Conservation (phyloP, 1,284 basidiomycete species). For the Coriolopsis trogii region DNA sequence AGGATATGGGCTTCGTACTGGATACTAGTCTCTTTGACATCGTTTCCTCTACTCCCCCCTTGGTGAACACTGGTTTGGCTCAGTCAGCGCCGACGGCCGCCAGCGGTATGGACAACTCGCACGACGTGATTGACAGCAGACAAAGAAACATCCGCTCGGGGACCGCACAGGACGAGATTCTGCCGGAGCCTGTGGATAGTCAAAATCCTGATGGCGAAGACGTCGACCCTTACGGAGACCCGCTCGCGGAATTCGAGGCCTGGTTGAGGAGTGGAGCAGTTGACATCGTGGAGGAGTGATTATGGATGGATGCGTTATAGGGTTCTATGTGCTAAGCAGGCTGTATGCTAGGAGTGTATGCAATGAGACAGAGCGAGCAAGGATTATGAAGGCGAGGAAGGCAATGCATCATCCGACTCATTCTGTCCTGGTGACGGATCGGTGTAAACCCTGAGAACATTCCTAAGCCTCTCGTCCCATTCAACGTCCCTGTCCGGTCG, state of each 20-base stretch:
- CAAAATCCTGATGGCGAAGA: too few relatives aligned
- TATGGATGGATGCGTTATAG: conserved; percentile 8
- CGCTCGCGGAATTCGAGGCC: conserved; percentile 50
- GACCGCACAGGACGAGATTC: too few relatives aligned
- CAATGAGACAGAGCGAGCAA: neutral
- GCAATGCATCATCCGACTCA: neutral
- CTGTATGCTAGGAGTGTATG: conserved; percentile 13
- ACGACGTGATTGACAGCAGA: too few relatives aligned
- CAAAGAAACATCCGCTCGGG: too few relatives aligned
- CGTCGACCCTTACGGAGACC: conserved; percentile 29
- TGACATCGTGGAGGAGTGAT: conserved; percentile 34
- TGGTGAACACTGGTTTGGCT: neutral
- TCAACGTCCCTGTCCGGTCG: conserved; percentile 61
- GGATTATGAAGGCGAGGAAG: conserved; percentile 5
- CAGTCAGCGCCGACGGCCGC: neutral
- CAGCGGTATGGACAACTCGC: too few relatives aligned
- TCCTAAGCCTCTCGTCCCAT: conserved; percentile 80
- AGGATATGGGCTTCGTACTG: conserved; percentile 38
- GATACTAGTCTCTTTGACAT: conserved; percentile 39
- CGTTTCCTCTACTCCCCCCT: conserved; percentile 23
- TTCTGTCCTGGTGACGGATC: conserved; percentile 35
- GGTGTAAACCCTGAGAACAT: conserved; percentile 68
- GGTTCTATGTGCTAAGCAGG: conserved; percentile 14
- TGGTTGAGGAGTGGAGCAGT: conserved; percentile 51
- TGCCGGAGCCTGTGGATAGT: too few relatives aligned